Conservation (phyloP, 2,329 filamentous ascomycete species). For the Truncatella angustata region DNA sequence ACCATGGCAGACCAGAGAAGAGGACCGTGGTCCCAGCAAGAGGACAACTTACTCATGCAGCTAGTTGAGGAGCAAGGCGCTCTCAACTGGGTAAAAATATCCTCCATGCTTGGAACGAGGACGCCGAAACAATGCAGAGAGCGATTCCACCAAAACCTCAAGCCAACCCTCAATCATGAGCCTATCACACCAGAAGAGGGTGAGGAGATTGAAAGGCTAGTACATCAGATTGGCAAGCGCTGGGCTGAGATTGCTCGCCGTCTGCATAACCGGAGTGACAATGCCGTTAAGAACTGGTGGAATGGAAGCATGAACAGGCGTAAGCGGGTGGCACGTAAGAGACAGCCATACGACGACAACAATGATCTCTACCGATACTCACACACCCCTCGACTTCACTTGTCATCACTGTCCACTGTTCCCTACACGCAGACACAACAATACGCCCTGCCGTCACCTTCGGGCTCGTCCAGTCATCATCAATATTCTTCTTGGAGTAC, state of each 20-base stretch:
- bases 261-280: conserved; percentile 84
- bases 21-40: conserved; percentile 79
- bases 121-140: conserved; percentile 95
- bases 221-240: conserved; percentile 75
- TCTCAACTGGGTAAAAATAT: conserved; percentile 88
- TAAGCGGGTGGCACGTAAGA: conserved; percentile 48
- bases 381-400: conserved; percentile 11
- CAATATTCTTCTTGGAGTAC: conserved; percentile 14
- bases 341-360: conserved; percentile 30
- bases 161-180: conserved; percentile 69
- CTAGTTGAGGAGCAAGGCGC: conserved; percentile 71
- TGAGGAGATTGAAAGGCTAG: conserved; percentile 71
- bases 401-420: conserved; percentile 17
- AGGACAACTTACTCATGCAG: conserved; percentile 69
- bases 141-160: conserved; percentile 91
- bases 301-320: conserved; percentile 88
- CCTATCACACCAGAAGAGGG: conserved; percentile 73
- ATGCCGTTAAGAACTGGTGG: conserved; percentile 98
- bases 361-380: conserved; percentile 11
- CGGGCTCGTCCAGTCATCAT: conserved; percentile 12
- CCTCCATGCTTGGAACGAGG: conserved; percentile 70
- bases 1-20: conserved; percentile 37
- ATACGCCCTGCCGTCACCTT: conserved; percentile 18
- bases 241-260: conserved; percentile 91
- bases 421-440: conserved; percentile 13